Evolutionary conservation across 352 stramenopile genomes (phyloP).

Genomic region (Pythium pectinolyticum): DNA sequence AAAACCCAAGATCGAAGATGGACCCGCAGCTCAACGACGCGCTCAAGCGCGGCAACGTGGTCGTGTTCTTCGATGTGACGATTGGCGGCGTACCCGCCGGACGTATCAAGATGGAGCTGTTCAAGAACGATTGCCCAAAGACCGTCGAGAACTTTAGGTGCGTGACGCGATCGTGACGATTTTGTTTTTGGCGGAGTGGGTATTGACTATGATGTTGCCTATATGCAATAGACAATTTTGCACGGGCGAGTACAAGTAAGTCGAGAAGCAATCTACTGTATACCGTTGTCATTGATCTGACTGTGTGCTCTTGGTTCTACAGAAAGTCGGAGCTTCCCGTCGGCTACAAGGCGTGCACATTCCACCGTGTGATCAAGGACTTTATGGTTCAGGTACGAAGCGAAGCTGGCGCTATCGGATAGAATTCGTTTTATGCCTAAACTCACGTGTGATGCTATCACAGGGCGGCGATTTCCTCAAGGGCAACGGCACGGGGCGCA

Average conservation of each 20-base stretch:
- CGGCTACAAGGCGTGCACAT: slow-evolving; percentile 87
- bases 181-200: neutral
- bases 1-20: slow-evolving; percentile 35
- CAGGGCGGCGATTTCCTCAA: slow-evolving; percentile 86
- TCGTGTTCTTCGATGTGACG: slow-evolving; percentile 96
- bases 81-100: slow-evolving; percentile 88
- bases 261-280: slow-evolving; percentile 3
- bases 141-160: slow-evolving; percentile 96
- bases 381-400: slow-evolving; percentile 84
- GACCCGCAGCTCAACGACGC: slow-evolving; percentile 90
- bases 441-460: neutral
- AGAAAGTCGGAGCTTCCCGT: slow-evolving; percentile 83
- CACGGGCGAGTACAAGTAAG: slow-evolving; percentile 94
- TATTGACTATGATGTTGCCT: neutral
- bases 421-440: too few species aligned
- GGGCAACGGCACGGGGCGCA: slow-evolving; percentile 78
- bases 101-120: slow-evolving; percentile 95
- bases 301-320: slow-evolving; percentile 35
- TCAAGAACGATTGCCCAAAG: slow-evolving; percentile 94
- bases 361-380: slow-evolving; percentile 91
- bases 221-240: slow-evolving; percentile 89
- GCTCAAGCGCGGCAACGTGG: slow-evolving; percentile 90
- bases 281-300: neutral
- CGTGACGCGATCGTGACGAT: neutral
- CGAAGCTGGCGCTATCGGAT: neutral